Conservation (phyloP, 73 alveolate species). For the Paramecium bursaria region DNA sequence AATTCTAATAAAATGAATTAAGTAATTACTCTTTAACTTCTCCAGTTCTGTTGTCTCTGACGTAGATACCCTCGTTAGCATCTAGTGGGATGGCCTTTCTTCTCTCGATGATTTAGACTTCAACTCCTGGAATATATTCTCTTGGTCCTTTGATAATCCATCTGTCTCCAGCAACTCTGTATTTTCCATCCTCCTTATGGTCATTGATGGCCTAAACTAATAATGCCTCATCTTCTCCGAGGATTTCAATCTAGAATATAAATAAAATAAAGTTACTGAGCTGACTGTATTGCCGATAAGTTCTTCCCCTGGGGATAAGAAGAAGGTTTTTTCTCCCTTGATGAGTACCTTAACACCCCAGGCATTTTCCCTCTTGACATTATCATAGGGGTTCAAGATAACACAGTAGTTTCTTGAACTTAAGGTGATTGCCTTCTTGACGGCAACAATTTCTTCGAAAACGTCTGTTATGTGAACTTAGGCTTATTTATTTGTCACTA, state of each 20-base stretch:
- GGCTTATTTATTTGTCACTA: slow-evolving; percentile 76
- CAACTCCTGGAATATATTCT: slow-evolving; percentile 79
- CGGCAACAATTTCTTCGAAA: slow-evolving; percentile 72
- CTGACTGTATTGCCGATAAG: slow-evolving; percentile 7
- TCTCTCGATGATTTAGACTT: slow-evolving; percentile 76
- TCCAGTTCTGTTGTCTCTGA: slow-evolving; percentile 81
- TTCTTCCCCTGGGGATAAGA: slow-evolving; percentile 84
- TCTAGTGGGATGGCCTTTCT: slow-evolving; percentile 81
- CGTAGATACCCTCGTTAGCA: slow-evolving; percentile 88
- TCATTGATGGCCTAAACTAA: slow-evolving; percentile 74
- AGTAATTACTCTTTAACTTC: slow-evolving; percentile 73
- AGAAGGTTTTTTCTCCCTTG: slow-evolving; percentile 81
- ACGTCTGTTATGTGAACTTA: slow-evolving; percentile 82
- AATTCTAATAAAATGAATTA: slow-evolving; percentile 47
- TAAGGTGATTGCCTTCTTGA: slow-evolving; percentile 72
- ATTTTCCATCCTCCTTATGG: slow-evolving; percentile 62
- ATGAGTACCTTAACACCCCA: slow-evolving; percentile 78
- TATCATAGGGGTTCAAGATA: slow-evolving; percentile 74
- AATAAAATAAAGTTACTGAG: slow-evolving; percentile 60
- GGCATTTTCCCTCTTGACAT: slow-evolving; percentile 46
- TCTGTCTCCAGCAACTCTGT: slow-evolving; percentile 75
- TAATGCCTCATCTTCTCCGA: slow-evolving; percentile 86
- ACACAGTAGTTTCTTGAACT: slow-evolving; percentile 76
- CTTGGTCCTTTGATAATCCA: slow-evolving; percentile 91
- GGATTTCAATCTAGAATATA: slow-evolving; percentile 69